Evolutionary conservation across 306 rosid species (phyloP).

Genomic region (Biancaea sappan): DNA sequence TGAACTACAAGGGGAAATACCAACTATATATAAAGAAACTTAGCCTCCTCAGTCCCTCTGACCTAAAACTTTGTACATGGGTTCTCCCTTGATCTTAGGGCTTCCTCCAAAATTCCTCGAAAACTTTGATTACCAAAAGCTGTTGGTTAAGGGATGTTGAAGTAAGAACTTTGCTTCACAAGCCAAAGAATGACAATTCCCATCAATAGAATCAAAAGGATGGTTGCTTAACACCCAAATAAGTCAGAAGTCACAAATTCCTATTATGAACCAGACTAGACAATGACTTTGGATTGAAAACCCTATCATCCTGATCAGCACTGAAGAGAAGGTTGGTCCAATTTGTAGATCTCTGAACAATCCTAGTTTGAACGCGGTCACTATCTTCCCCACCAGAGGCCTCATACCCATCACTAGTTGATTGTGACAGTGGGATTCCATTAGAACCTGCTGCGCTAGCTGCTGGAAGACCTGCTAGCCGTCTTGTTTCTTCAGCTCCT

Average conservation of each 20-base stretch:
- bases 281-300: slow-evolving; percentile 54
- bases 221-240: slow-evolving; percentile 37
- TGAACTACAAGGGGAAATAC: slow-evolving; percentile 16
- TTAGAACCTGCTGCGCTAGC: slow-evolving; percentile 45
- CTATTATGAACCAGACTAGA: slow-evolving; percentile 57
- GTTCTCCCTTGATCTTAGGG: slow-evolving; percentile 34
- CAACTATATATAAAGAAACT: slow-evolving; percentile 33
- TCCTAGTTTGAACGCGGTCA: slow-evolving; percentile 81
- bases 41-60: slow-evolving; percentile 32
- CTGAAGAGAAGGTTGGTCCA: slow-evolving; percentile 79
- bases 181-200: slow-evolving; percentile 76
- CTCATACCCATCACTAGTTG: slow-evolving; percentile 96
- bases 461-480: slow-evolving; percentile 56
- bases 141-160: slow-evolving; percentile 41
- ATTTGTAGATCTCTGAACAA: slow-evolving; percentile 70
- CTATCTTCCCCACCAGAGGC: slow-evolving; percentile 99
- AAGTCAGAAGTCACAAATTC: slow-evolving; percentile 64
- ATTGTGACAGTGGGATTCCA: slow-evolving; percentile 77
- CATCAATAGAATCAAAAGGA: slow-evolving; percentile 44
- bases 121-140: slow-evolving; percentile 40
- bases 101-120: slow-evolving; percentile 37
- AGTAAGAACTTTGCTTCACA: slow-evolving; percentile 48
- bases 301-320: slow-evolving; percentile 72
- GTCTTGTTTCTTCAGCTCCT: slow-evolving; percentile 72
- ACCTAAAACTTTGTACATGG: slow-evolving; percentile 56